These are phyloP conservation scores for Malbranchea zuffiana DNA, from an alignment of 2,329 filamentous ascomycete species.

Conservation along the genomic window DNA sequence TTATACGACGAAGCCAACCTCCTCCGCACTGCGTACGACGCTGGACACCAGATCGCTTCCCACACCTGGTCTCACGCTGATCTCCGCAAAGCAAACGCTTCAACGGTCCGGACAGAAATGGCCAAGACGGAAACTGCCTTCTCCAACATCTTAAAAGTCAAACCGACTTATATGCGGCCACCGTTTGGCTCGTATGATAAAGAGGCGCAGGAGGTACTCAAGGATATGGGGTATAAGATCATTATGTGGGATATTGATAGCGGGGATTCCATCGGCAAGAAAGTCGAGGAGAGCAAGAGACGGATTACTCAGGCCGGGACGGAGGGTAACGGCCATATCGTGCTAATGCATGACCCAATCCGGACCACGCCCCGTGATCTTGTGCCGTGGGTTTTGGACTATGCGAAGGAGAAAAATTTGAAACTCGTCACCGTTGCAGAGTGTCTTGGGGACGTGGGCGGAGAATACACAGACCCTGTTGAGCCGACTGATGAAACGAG, in stretches of 20 bases:
- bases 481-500: no score
- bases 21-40: conserved; percentile 22
- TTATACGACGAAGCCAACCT: conserved; percentile 24
- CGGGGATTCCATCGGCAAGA: conserved; percentile 33
- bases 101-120: conserved; percentile 36
- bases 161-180: conserved; percentile 40
- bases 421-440: conserved; percentile 9
- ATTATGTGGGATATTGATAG: conserved; percentile 36
- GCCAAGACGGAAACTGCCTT: conserved; percentile 32
- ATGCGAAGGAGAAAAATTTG: conserved; percentile 4
- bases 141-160: conserved; percentile 32
- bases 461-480: no score
- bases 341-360: conserved; percentile 7
- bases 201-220: conserved; percentile 27
- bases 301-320: no score
- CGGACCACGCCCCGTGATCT: conserved; percentile 8
- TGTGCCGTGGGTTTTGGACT: conserved; percentile 7
- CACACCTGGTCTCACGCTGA: conserved; percentile 39
- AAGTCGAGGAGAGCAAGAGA: no score
- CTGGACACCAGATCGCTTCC: conserved; percentile 39
- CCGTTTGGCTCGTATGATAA: conserved; percentile 33
- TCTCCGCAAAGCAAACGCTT: no score
- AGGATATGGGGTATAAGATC: conserved; percentile 36
- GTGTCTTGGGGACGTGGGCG: conserved; percentile 11
- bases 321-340: conserved; percentile 2